Conservation (phyloP, 1,284 basidiomycete species). For the Trichosporon sp. region DNA sequence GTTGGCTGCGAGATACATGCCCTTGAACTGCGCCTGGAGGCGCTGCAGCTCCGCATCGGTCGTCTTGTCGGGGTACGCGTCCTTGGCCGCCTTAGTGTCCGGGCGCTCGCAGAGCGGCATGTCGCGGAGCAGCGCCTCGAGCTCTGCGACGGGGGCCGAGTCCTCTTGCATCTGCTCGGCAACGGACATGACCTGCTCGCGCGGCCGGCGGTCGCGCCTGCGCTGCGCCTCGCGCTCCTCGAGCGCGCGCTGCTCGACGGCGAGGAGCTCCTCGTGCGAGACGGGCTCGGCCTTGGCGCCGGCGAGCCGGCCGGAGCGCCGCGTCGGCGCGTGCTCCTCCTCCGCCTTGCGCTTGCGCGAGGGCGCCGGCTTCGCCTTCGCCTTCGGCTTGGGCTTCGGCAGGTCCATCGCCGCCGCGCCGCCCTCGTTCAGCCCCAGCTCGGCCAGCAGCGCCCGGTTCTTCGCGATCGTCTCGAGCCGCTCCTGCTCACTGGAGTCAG, state of each 20-base stretch:
- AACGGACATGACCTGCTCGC: constrained; percentile 37
- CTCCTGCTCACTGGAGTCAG: constrained; percentile 42
- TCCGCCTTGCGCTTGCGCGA: constrained; percentile 7
- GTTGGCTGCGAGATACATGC: constrained; percentile 41
- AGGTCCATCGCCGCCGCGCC: constrained; percentile 27
- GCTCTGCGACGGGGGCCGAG: constrained; percentile 19
- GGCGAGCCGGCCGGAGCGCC: constrained; percentile 36
- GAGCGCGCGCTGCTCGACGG: constrained; percentile 35
- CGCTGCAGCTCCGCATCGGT: constrained; percentile 25
- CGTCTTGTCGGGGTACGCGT: constrained; percentile 28
- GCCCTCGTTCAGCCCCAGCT: constrained; percentile 51
- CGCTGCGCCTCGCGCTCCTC: constrained; percentile 36
- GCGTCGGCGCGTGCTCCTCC: constrained; percentile 28
- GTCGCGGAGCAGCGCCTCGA: constrained; percentile 13
- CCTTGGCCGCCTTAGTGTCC: constrained; percentile 13
- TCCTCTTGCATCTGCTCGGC: constrained; percentile 35
- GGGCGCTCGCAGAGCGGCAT: constrained; percentile 3
- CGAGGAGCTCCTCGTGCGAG: constrained; percentile 25
- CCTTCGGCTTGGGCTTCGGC: constrained; percentile 6
- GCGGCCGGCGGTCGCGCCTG: constrained; percentile 31
- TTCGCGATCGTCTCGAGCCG: constrained; percentile 49
- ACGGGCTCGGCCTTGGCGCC: constrained; percentile 42
- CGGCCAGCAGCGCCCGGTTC: constrained; percentile 48
- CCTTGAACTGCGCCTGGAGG: constrained; percentile 34
- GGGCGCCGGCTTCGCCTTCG: constrained; percentile 13